Conservation (phyloP, 495 filamentous ascomycete species). For the Trichoderma virens region DNA sequence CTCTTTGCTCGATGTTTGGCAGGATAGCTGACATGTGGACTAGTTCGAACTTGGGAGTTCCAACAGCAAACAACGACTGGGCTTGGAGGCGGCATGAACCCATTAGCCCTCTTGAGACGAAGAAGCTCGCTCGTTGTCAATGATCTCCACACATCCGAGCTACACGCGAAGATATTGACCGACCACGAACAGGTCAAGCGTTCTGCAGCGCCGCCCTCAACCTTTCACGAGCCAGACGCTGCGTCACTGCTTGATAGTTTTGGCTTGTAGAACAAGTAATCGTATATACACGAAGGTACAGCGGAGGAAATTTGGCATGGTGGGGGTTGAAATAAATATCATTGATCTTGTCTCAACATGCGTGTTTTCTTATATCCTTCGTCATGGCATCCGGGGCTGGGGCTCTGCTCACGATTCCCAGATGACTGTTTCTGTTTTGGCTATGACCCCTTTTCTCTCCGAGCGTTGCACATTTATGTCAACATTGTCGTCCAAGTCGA, state of each 20-base stretch:
- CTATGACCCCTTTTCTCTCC: no score
- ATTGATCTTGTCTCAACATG: no score
- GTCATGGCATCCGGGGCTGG: no score
- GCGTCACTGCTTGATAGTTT: slow-evolving; percentile 68
- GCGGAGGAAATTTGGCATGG: no score
- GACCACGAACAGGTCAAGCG: slow-evolving; percentile 39
- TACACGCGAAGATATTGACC: slow-evolving; percentile 41
- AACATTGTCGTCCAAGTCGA: not conserved
- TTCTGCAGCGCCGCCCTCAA: slow-evolving; percentile 55
- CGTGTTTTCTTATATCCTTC: no score
- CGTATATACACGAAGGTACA: not conserved
- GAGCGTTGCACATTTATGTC: no score
- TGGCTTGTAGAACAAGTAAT: slow-evolving; percentile 43
- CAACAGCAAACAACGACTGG: slow-evolving; percentile 39
- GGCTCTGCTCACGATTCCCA: no score
- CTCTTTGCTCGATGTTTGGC: not conserved
- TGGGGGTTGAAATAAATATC: no score
- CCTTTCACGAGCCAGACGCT: slow-evolving; percentile 79
- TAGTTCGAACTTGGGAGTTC: slow-evolving; percentile 83
- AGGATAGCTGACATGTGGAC: not conserved
- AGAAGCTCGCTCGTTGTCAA: slow-evolving; percentile 74
- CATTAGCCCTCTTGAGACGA: slow-evolving; percentile 59
- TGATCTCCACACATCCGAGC: slow-evolving; percentile 33
- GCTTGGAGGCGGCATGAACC: slow-evolving; percentile 46
- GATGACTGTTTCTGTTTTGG: no score